These are phyloP conservation scores for Dryadomyces quercus-mongolicae DNA, from an alignment of 2,329 filamentous ascomycete genomes.

Conservation along the genomic window DNA sequence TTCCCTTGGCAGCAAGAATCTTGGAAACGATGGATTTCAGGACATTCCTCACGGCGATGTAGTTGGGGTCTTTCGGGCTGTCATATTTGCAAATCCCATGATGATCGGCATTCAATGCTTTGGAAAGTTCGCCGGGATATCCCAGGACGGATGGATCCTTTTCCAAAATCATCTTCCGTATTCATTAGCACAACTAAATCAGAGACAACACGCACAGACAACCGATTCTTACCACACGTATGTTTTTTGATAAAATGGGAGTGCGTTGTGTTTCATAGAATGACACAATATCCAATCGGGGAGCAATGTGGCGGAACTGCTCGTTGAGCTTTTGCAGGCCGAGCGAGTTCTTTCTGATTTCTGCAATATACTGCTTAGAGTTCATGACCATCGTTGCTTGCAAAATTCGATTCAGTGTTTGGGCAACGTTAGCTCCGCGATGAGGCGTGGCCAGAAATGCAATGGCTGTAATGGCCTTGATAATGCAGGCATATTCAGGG, in stretches of 20 bases:
- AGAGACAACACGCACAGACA: neutral
- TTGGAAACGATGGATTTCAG: neutral
- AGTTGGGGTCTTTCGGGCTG: neutral
- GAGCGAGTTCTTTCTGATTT: slow-evolving; percentile 12
- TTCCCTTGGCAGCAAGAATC: too few relatives aligned
- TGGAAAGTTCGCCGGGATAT: slow-evolving; percentile 10
- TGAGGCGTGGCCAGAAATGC: slow-evolving; percentile 11
- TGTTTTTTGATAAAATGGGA: slow-evolving; percentile 4
- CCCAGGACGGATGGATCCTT: slow-evolving; percentile 14
- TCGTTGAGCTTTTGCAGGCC: slow-evolving; percentile 17
- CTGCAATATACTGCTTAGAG: slow-evolving; percentile 10
- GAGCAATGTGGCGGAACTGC: slow-evolving; percentile 15
- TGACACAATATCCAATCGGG: slow-evolving; percentile 15
- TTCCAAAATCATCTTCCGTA: slow-evolving; percentile 11
- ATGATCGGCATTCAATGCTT: slow-evolving; percentile 14
- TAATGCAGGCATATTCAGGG: neutral
- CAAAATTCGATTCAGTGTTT: slow-evolving; percentile 4
- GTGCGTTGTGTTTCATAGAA: slow-evolving; percentile 19
- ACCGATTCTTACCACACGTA: too few relatives aligned
- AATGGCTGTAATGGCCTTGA: slow-evolving; percentile 1
- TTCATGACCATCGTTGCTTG: neutral
- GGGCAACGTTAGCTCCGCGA: slow-evolving; percentile 5
- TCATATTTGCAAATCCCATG: slow-evolving; percentile 13
- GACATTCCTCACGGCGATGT: neutral
- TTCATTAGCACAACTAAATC: neutral